Conservation (phyloP, 2,329 filamentous ascomycete genomes). For the Aotearoamyces nothofagi region DNA sequence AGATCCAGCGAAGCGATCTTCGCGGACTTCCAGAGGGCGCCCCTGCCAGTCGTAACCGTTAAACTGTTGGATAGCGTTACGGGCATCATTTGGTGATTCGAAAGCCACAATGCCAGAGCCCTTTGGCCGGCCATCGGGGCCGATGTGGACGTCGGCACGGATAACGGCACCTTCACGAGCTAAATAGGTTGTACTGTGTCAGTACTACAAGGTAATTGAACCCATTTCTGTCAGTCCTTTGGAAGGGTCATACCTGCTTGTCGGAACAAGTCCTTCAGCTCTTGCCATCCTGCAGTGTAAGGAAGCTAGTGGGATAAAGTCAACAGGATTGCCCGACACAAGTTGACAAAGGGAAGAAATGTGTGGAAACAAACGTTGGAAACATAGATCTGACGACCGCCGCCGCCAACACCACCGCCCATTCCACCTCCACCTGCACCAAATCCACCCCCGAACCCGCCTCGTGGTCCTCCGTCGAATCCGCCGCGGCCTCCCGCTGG, state of each 20-base stretch:
- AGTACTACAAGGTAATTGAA: no score
- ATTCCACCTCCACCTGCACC: constrained; percentile 25
- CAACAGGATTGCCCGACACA: constrained; percentile 21
- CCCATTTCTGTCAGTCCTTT: no score
- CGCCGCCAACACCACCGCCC: constrained; percentile 38
- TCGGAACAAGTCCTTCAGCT: constrained; percentile 95
- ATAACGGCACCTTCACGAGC: constrained; percentile 64
- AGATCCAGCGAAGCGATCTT: constrained; percentile 76
- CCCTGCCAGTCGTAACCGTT: constrained; percentile 99
- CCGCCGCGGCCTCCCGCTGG: constrained; percentile 48
- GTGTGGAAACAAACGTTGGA: constrained; percentile 72
- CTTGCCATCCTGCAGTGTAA: constrained; percentile 96
- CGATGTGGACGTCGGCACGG: constrained; percentile 86
- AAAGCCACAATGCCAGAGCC: constrained; percentile 96
- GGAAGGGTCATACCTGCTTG: constrained; percentile 58
- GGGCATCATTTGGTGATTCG: constrained; percentile 85
- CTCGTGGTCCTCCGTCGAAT: constrained; percentile 32
- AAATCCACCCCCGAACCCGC: constrained; percentile 33
- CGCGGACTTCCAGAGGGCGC: constrained; percentile 80
- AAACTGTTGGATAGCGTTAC: constrained; percentile 92
- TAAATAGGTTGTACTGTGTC: no score
- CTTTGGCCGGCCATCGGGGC: constrained; percentile 85
- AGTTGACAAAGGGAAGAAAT: constrained; percentile 8
- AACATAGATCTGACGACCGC: constrained; percentile 83
- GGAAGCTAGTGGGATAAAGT: constrained; percentile 54